These are phyloP conservation scores for Lyophyllum semitale DNA, from an alignment of 768 basidiomycete species.

Conservation along the genomic window DNA sequence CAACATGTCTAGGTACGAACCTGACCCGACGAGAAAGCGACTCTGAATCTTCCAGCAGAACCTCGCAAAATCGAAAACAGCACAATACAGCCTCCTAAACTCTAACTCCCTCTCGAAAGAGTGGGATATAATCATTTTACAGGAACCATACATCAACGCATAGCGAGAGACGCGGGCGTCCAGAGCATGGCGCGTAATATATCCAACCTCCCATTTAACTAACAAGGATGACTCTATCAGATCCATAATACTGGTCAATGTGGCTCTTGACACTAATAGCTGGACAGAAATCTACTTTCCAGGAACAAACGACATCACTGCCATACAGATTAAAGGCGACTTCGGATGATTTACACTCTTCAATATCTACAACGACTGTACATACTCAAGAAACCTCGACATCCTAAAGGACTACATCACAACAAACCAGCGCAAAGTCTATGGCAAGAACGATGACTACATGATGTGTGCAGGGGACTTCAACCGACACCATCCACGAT, in stretches of 20 bases:
- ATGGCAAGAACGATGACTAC: neutral
- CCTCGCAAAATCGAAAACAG: neutral
- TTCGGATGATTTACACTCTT: conserved; percentile 17
- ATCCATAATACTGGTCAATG: neutral
- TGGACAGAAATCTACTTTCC: neutral
- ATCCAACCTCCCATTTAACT: neutral
- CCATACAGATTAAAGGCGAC: neutral
- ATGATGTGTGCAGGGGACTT: conserved; percentile 38
- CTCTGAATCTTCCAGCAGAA: neutral
- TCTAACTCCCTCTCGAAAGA: neutral
- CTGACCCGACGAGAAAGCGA: neutral
- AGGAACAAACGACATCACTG: conserved; percentile 4
- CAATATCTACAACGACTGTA: conserved; percentile 41
- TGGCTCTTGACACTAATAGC: neutral
- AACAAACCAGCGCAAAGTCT: neutral
- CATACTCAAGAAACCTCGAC: conserved; percentile 2
- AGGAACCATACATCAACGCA: neutral
- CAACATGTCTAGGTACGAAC: neutral
- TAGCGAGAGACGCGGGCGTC: neutral
- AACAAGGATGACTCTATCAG: neutral
- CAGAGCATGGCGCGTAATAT: neutral
- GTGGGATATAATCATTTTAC: neutral
- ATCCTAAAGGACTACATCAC: conserved; percentile 13
- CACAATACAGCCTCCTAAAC: neutral
- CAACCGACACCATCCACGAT: conserved; percentile 40